A percentile compares a stretch with the other conserved stretches of the same genome.
Conservation (phyloP, 2,329 filamentous ascomycete species). For the Sporothrix brunneoviolacea region DNA sequence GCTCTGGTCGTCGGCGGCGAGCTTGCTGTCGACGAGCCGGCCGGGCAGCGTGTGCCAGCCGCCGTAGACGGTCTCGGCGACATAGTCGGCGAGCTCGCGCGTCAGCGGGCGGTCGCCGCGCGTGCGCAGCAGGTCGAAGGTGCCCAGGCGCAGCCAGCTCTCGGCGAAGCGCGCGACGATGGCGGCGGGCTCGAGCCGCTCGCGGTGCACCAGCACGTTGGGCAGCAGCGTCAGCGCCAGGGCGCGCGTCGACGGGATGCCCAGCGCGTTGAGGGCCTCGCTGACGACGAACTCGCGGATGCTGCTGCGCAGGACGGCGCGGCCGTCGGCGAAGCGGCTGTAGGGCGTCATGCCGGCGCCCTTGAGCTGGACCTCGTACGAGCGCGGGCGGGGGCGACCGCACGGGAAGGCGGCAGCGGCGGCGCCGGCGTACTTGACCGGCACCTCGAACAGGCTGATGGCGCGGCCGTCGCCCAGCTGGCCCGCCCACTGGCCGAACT, state of each 20-base stretch:
- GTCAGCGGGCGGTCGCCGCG: constrained; percentile 72
- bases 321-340: constrained; percentile 91
- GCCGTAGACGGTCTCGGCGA: constrained; percentile 78
- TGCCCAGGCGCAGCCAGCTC: constrained; percentile 88
- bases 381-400: not conserved
- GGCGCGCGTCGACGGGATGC: constrained; percentile 80
- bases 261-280: constrained; percentile 77
- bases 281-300: constrained; percentile 93
- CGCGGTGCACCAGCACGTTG: constrained; percentile 64
- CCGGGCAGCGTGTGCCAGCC: constrained; percentile 81
- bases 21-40: constrained; percentile 40
- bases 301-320: constrained; percentile 84
- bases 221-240: constrained; percentile 74
- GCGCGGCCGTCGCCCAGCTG: constrained; percentile 92
- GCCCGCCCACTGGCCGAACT: constrained; percentile 84
- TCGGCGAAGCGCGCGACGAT: constrained; percentile 90
- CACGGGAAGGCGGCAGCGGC: constrained; percentile 14
- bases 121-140: constrained; percentile 83
- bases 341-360: constrained; percentile 92
- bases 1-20: constrained; percentile 4
- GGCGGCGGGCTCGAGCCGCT: constrained; percentile 80
- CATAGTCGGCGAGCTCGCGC: constrained; percentile 69
- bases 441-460: constrained; percentile 88
- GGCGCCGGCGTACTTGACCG: constrained; percentile 60
- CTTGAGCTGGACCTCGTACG: constrained; percentile 91